These are phyloP conservation scores for Penicillium brevicompactum DNA, from an alignment of 2,329 filamentous ascomycete species.

Conservation along the genomic window DNA sequence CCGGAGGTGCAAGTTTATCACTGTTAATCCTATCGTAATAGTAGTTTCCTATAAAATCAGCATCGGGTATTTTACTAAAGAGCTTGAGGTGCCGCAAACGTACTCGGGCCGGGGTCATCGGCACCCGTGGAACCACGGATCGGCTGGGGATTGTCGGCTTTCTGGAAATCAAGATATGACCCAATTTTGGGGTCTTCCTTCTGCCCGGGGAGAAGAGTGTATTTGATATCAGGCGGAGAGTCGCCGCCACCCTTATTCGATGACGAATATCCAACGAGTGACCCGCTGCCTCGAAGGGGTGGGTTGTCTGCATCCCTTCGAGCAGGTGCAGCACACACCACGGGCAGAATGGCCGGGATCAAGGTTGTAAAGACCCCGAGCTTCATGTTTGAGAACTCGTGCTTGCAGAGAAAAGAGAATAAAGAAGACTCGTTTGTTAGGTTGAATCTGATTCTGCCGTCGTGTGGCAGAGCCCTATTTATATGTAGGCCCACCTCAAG, in stretches of 20 bases:
- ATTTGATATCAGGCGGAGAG: slow-evolving; percentile 40
- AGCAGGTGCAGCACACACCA: slow-evolving; percentile 27
- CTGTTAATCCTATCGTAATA: slow-evolving; percentile 58
- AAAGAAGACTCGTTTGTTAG: background rate
- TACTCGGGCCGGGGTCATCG: slow-evolving; percentile 57
- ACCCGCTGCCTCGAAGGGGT: slow-evolving; percentile 30
- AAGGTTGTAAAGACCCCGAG: slow-evolving; percentile 5
- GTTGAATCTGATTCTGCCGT: background rate
- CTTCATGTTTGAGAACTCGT: slow-evolving; percentile 12
- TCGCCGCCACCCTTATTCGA: slow-evolving; percentile 38
- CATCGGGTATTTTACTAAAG: no score
- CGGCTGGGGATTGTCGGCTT: slow-evolving; percentile 56
- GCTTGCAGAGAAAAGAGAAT: no score
- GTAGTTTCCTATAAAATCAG: slow-evolving; percentile 40
- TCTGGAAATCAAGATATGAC: slow-evolving; percentile 57
- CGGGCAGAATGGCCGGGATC: slow-evolving; percentile 11
- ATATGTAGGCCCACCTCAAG: background rate
- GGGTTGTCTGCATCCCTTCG: slow-evolving; percentile 22
- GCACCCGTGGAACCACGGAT: slow-evolving; percentile 55
- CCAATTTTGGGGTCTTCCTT: slow-evolving; percentile 54
- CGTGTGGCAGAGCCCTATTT: background rate
- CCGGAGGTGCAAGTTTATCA: slow-evolving; percentile 57
- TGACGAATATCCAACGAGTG: slow-evolving; percentile 44
- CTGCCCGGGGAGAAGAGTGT: slow-evolving; percentile 54
- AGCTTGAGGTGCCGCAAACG: slow-evolving; percentile 1